Evolutionary conservation across 495 filamentous ascomycete species (phyloP), one percentile per base, ranked within the genome.

Genomic region (Pyronema domesticum): DNA sequence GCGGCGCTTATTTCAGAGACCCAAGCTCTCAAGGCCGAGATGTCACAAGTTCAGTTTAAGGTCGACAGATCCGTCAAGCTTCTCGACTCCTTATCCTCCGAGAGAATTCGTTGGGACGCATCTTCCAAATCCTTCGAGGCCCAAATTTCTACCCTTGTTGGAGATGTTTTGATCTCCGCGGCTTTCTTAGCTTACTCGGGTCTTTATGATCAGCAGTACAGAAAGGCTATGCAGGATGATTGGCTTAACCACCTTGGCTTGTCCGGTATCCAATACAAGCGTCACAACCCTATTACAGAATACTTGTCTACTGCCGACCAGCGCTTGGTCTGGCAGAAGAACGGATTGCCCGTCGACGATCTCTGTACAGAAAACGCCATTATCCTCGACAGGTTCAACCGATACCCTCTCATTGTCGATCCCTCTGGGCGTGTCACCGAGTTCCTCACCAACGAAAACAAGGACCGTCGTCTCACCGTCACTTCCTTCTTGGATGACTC

Each of bases 301-400:
- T 96, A 95, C 65, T 75, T 99, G 36, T 99, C 91, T 6, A 94
- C 89, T 48, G 91, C 91, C 7, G 91, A 99, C 65, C 89, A 96
- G 69, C 78, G 93, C 56, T 76, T 96, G 37, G 76, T 80, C 44
- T 99, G 91, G 91, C 93, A 96, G 71, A 81, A 83, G 53, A 81
- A 95, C 66, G 82, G 83, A n/a, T 72, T 99, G 30, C 91, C 91
- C 8, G 93, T 95, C n/a, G 91, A 99, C 64, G 93, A 99, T 64
- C 78, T 99, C 33, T 96, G 93, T 72, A 99, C 91, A 0, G 91
- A 99, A 66, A 99, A 99, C 62, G 91, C 91, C 51, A 95, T 99
- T 60, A 81, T 99, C 57, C 74, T 99, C 52, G 89, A 95, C 72
- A 76, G 89, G 40, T 99, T 94, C 77, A 96, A 99, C 74, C 78